Conservation (phyloP, 805 yeast species). For the Nakazawaea pomicola region DNA sequence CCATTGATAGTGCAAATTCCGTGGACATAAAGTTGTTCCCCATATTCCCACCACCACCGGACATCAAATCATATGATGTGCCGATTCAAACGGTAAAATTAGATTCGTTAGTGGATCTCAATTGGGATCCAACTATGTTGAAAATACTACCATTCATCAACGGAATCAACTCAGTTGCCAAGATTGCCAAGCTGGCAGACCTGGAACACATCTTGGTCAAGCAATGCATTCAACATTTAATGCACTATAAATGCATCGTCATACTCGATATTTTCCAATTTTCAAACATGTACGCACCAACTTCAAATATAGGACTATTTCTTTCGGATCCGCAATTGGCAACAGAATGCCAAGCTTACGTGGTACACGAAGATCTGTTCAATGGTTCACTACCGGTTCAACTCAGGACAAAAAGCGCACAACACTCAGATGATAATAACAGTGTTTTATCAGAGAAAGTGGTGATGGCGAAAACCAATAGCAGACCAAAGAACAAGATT, state of each 20-base stretch:
- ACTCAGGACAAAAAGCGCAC: slow-evolving; percentile 13
- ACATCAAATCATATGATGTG: slow-evolving; percentile 75
- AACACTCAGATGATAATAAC: slow-evolving; percentile 9
- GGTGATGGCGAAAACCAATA: neutral
- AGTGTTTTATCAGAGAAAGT: slow-evolving; percentile 6
- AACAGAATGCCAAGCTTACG: slow-evolving; percentile 81
- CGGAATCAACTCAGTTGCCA: slow-evolving; percentile 79
- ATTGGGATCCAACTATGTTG: slow-evolving; percentile 97
- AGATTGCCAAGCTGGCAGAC: slow-evolving; percentile 73
- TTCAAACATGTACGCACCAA: slow-evolving; percentile 82
- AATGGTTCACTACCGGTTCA: slow-evolving; percentile 20
- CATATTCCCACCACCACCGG: slow-evolving; percentile 74
- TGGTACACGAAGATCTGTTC: slow-evolving; percentile 33
- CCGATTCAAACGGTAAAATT: slow-evolving; percentile 86
- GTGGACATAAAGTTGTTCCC: slow-evolving; percentile 95
- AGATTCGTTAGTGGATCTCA: slow-evolving; percentile 69
- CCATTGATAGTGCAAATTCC: slow-evolving; percentile 83
- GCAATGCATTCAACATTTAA: slow-evolving; percentile 85
- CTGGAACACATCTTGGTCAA: slow-evolving; percentile 75
- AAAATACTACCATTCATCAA: slow-evolving; percentile 81
- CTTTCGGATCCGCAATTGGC: slow-evolving; percentile 62
- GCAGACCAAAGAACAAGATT: slow-evolving; percentile 3
- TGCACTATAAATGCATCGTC: slow-evolving; percentile 83
- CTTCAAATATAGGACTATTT: slow-evolving; percentile 68
- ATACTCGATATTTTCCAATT: slow-evolving; percentile 88